Percentiles rank a stretch among this genome's conserved stretches.
These are phyloP conservation scores for Paramecium bursaria DNA, from an alignment of 73 alveolate species.

Conservation along the genomic window DNA sequence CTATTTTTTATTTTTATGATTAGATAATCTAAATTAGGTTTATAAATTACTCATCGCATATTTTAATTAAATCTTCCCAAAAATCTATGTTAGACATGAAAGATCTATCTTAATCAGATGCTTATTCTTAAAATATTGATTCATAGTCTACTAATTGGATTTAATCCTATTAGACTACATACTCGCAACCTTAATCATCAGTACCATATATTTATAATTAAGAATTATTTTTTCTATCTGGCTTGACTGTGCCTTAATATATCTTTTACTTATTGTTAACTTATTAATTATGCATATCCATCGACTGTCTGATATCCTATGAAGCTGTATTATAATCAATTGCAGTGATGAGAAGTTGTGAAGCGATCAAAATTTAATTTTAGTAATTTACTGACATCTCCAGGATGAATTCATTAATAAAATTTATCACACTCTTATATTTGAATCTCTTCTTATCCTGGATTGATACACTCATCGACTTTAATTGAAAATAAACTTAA, in stretches of 20 bases:
- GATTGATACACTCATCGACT: slow-evolving; percentile 24
- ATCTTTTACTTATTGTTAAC: no score
- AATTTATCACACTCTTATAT: slow-evolving; percentile 23
- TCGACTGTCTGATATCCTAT: no score
- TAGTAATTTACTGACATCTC: background rate
- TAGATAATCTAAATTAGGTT: slow-evolving; percentile 5
- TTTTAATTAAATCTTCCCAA: slow-evolving; percentile 37
- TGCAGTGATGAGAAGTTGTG: no score
- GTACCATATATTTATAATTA: no score
- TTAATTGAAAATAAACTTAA: slow-evolving; percentile 56
- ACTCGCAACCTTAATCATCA: no score
- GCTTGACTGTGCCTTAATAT: no score
- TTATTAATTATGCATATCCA: no score
- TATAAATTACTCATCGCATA: slow-evolving; percentile 10
- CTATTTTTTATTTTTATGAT: slow-evolving; percentile 7
- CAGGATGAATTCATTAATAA: background rate
- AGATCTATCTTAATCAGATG: background rate
- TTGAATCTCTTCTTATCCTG: slow-evolving; percentile 13
- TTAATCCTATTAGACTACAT: no score
- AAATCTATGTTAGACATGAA: slow-evolving; percentile 22
- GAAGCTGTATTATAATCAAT: no score
- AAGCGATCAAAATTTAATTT: slow-evolving; percentile 8
- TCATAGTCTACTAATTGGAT: slow-evolving; percentile 2
- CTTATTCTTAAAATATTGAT: background rate
- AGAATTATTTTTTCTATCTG: no score